Base-by-base conservation (phyloP, 805 yeast species). In the Grigorovia jiainica region DNA sequence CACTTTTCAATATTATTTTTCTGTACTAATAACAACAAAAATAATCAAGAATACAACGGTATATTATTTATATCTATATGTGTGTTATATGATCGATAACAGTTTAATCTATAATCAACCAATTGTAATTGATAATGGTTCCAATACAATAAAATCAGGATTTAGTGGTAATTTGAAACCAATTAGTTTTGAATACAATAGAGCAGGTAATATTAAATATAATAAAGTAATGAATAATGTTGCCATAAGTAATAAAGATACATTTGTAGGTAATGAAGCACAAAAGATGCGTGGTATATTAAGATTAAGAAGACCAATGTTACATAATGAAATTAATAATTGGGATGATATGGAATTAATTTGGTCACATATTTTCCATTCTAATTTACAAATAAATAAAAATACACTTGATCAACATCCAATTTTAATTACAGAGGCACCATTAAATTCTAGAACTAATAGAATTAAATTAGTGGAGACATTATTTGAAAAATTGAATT, bases 121-220 rank as follows among this genome's bases (percentile, higher is more conserved):
- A 3, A 67, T 82, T 27, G 87, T 82, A 30, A 64, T 82, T n/a
- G 90, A 82, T 57, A 80, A 79, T 62, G 96, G 97, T 7, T 81
- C 95, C 3, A 95, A 95, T 1, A 71, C 73, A 31, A 67, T 89
- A 42, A 83, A 87, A 57, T 85, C 94, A 1, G 97, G 97, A 1
- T 85, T 89, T 61, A 95, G 96, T 0, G 96, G 97, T 18, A 94
- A 84, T 50, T 92, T 86, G 39, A 73, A 68, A 49, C 97, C 97
- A 3, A 73, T 76, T 52, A 61, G 74, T 36, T 71, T 70, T 50
- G 76, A 78, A 23, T 78, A 87, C 2, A 65, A 86, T 18, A 62
- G 80, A 23, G 71, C 86, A 3, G 97, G 97, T 4, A 66, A 80
- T 43, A 90, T 95, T 9, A 89, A 87, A 57, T 90, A 89, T 58